Conservation (phyloP, 768 basidiomycete genomes). For the Suillus subalutaceus region DNA sequence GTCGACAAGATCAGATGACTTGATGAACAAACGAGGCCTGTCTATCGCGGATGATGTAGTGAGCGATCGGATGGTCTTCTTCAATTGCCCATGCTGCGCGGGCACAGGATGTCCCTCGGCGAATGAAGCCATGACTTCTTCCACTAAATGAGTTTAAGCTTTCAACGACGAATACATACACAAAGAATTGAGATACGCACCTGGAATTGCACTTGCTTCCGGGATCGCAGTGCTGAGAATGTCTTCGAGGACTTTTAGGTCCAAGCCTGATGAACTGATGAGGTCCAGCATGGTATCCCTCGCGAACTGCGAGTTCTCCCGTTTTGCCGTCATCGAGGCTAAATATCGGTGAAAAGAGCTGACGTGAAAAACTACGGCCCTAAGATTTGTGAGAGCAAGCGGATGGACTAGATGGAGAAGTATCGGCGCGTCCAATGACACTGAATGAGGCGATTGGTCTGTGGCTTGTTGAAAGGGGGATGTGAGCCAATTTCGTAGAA, state of each 20-base stretch:
- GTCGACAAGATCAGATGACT: constrained; percentile 70
- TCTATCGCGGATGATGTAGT: constrained; percentile 53
- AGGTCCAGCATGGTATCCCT: constrained; percentile 63
- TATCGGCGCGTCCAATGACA: constrained; percentile 38
- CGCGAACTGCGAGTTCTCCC: constrained; percentile 66
- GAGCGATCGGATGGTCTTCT: constrained; percentile 48
- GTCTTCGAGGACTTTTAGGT: constrained; percentile 53
- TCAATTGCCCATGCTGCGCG: constrained; percentile 45
- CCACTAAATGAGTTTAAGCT: constrained; percentile 39
- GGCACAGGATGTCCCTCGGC: constrained; percentile 61
- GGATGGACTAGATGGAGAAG: constrained; percentile 69
- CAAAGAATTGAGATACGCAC: constrained; percentile 17
- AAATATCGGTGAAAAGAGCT: constrained; percentile 60
- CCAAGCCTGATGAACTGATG: constrained; percentile 65
- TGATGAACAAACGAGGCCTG: constrained; percentile 72
- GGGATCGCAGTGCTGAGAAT: constrained; percentile 44
- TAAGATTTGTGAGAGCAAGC: constrained; percentile 53
- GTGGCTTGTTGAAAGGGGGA: constrained; percentile 26
- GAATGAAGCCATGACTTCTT: constrained; percentile 54
- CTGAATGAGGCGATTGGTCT: constrained; percentile 17
- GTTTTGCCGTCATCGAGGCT: constrained; percentile 52
- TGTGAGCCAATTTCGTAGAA: constrained; percentile 32
- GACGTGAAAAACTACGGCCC: constrained; percentile 55
- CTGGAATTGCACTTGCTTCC: constrained; percentile 25
- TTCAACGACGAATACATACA: neutral